Evolutionary conservation across 495 filamentous ascomycete species (phyloP).

Genomic region (Staphylotrichum tortipilum): DNA sequence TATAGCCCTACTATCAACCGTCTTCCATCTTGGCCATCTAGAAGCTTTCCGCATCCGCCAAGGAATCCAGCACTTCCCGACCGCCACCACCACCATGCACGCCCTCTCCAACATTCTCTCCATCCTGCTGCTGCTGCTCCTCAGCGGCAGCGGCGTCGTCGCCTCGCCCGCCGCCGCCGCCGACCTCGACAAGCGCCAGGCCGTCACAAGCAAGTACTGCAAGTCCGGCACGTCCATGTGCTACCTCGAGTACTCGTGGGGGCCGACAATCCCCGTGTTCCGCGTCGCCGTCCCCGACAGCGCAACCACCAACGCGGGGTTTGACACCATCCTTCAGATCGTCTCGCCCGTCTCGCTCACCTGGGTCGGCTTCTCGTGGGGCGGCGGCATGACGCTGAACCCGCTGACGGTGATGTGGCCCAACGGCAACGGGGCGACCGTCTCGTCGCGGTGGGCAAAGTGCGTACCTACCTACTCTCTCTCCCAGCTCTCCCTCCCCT

Average conservation of each 20-base stretch:
- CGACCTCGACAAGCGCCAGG: not conserved
- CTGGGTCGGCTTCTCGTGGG: not conserved
- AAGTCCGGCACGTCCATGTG: not conserved
- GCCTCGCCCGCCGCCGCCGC: not conserved
- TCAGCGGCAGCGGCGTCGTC: not conserved
- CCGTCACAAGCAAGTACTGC: not conserved
- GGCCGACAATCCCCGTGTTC: not conserved
- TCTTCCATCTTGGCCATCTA: not conserved
- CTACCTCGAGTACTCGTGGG: slow-evolving; percentile 2
- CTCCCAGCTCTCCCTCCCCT: too few relatives aligned
- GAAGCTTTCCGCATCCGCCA: not conserved
- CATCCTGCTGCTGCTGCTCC: not conserved
- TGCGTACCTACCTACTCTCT: not conserved
- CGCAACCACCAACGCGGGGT: not conserved
- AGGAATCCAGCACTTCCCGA: too few relatives aligned
- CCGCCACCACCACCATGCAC: not conserved
- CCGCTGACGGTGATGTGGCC: slow-evolving; percentile 4
- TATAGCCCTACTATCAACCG: not conserved
- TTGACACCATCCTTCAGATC: slow-evolving; percentile 1
- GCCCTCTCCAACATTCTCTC: not conserved
- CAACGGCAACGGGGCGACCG: not conserved
- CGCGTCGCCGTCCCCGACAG: not conserved
- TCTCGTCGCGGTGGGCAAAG: not conserved
- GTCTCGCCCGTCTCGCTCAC: not conserved
- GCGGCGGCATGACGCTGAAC: slow-evolving; percentile 2